These are phyloP conservation scores for Salix koriyanagi DNA, from an alignment of 345 rosid species.

Conservation along the genomic window DNA sequence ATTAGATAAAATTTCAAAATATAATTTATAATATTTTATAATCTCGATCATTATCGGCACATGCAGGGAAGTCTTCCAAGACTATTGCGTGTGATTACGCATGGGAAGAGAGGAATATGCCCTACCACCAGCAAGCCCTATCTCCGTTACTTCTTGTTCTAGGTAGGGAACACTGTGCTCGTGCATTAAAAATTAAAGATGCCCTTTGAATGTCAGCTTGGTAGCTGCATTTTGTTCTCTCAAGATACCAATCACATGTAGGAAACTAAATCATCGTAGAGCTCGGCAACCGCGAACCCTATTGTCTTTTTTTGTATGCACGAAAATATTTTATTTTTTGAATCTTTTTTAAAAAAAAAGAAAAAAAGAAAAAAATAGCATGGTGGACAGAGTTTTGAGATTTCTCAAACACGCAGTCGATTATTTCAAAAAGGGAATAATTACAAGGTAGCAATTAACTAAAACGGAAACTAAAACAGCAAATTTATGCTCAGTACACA, in stretches of 20 bases:
- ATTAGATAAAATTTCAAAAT: no score
- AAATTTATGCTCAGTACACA: neutral
- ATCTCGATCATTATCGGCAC: no score
- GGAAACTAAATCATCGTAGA: no score
- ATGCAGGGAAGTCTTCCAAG: neutral
- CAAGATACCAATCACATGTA: no score
- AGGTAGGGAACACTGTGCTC: neutral
- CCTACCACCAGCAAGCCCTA: slow-evolving; percentile 14
- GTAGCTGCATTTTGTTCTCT: neutral
- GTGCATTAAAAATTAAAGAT: neutral
- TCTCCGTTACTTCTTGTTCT: neutral
- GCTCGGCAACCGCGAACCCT: no score
- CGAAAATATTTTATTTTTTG: no score
- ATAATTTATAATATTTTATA: no score
- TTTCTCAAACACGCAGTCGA: no score
- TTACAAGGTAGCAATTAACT: neutral
- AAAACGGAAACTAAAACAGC: neutral
- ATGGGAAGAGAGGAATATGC: slow-evolving; percentile 21
- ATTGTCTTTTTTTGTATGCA: no score
- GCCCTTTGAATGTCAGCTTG: neutral
- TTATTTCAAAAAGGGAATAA: no score
- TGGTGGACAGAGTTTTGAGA: neutral
- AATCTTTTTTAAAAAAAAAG: no score
- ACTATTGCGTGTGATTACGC: neutral
- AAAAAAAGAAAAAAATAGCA: no score